Conservation (phyloP, 129 eudicot species). For the Deinandra increscens region DNA sequence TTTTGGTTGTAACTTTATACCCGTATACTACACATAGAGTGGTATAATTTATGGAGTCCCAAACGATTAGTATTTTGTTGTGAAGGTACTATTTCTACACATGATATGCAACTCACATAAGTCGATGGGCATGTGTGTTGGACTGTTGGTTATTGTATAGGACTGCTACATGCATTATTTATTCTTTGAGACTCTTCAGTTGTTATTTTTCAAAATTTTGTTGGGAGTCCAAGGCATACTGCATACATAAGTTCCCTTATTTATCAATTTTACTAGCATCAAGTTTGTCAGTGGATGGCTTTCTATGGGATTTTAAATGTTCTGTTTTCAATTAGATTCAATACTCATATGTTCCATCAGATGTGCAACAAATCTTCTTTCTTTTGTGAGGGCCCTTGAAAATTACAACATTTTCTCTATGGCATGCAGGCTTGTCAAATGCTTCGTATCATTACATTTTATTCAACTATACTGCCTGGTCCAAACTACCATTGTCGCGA, state of each 20-base stretch:
- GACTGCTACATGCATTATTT: neutral
- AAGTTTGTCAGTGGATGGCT: neutral
- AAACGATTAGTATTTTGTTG: neutral
- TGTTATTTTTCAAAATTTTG: neutral
- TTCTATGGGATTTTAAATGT: neutral
- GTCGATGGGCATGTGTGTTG: neutral
- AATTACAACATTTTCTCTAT: neutral
- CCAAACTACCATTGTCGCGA: slow-evolving; percentile 95
- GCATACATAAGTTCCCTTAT: neutral
- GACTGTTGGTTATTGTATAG: neutral
- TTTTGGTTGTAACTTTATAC: neutral
- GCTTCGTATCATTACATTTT: slow-evolving; percentile 79
- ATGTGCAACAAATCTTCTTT: neutral
- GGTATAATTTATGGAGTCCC: neutral
- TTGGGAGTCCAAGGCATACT: neutral
- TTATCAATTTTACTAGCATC: neutral
- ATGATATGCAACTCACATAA: neutral
- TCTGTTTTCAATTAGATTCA: neutral
- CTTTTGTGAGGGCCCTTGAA: neutral
- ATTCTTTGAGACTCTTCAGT: neutral
- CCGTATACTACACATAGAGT: neutral
- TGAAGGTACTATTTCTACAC: neutral
- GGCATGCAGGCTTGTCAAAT: slow-evolving; percentile 71
- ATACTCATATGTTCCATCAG: neutral
- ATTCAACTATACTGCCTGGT: slow-evolving; percentile 92